A percentile compares a stretch with the other conserved stretches of the same genome.
phyloP scores from a whole-genome alignment of 2,329 filamentous ascomycete genomes.

The Trichoderma sp. region DNA sequence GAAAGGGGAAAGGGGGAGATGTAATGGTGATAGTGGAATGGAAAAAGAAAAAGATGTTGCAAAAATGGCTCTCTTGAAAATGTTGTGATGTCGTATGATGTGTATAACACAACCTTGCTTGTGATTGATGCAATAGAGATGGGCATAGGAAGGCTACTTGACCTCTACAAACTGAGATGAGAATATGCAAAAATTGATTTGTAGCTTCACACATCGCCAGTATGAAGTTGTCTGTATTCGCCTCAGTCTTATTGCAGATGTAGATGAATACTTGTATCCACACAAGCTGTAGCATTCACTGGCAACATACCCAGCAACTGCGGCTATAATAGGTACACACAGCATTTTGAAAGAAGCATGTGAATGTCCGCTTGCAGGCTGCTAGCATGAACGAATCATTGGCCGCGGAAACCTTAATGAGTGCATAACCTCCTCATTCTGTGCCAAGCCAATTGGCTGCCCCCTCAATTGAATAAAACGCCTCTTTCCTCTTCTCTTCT shows the following conservation, averaged over 20 bases:
- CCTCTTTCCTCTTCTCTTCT: neutral
- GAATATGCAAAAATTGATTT: too few species aligned
- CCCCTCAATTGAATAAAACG: neutral
- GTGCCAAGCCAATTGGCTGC: conserved; percentile 5
- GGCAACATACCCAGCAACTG: neutral
- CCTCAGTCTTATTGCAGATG: too few species aligned
- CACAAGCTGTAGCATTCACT: too few species aligned
- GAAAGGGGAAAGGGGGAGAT: neutral
- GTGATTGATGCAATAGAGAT: neutral
- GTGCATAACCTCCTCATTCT: conserved; percentile 10
- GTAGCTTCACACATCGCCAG: too few species aligned
- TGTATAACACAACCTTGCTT: too few species aligned
- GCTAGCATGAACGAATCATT: conserved; percentile 15
- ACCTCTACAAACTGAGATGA: too few species aligned
- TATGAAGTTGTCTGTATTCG: too few species aligned
- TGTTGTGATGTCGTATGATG: neutral
- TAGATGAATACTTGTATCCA: too few species aligned
- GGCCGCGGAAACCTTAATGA: conserved; percentile 22
- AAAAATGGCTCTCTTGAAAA: neutral
- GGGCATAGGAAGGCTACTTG: neutral
- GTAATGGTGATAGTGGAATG: conserved; percentile 10
- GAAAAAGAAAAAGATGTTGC: conserved; percentile 14
- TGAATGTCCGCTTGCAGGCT: neutral
- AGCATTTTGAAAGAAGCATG: neutral
- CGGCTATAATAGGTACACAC: neutral